These are phyloP conservation scores for Trifolium fragiferum DNA, from an alignment of 306 rosid species.

Conservation along the genomic window DNA sequence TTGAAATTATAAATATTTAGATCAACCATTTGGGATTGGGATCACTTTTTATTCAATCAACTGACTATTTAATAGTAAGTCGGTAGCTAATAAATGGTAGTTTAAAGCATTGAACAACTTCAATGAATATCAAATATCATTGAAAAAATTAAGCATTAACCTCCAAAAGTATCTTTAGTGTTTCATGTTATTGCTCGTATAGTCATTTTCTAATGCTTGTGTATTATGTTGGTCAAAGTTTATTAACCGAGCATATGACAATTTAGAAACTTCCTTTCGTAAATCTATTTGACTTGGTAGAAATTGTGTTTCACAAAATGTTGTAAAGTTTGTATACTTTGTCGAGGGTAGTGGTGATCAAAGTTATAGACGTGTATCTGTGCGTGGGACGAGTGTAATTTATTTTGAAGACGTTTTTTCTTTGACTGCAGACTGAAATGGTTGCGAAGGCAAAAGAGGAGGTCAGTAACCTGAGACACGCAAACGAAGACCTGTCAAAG, in stretches of 20 bases:
- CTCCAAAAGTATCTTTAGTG: not conserved
- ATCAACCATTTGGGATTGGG: not conserved
- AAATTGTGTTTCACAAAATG: not conserved
- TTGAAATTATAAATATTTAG: not conserved
- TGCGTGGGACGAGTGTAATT: not conserved
- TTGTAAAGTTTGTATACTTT: conserved; percentile 5
- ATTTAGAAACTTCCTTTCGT: conserved; percentile 10
- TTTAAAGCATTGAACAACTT: conserved; percentile 25
- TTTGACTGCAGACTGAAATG: conserved; percentile 72
- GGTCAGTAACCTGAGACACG: conserved; percentile 68
- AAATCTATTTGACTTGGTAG: conserved; percentile 5
- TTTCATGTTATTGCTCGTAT: not conserved
- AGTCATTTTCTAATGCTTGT: not conserved
- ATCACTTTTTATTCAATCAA: conserved; percentile 20
- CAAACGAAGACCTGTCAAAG: conserved; percentile 82
- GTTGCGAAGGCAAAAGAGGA: conserved; percentile 68
- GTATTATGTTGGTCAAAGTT: not conserved
- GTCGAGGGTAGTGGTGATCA: conserved; percentile 15
- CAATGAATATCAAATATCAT: not conserved
- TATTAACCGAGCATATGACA: not conserved
- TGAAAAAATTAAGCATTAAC: not conserved
- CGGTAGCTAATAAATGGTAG: not conserved
- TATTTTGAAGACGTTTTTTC: conserved; percentile 29
- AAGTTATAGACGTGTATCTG: conserved; percentile 1
- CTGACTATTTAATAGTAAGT: not conserved